phyloP scores from a whole-genome alignment of 441 rosid genomes.

The Pelargonium citronellum region DNA sequence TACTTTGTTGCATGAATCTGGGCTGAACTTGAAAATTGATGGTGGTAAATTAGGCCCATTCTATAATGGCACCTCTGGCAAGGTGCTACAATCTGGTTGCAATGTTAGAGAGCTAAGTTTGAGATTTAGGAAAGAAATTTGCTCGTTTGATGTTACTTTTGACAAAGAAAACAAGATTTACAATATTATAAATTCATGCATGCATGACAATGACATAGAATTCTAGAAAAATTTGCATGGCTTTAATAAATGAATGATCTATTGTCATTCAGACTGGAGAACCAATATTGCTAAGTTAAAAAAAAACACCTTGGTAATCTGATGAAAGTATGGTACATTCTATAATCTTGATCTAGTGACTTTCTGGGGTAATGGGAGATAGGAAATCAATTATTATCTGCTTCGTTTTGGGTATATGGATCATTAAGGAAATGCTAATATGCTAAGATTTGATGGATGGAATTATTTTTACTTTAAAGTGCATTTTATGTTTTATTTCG shows the following conservation, averaged over 20 bases:
- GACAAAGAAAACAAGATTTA: background rate
- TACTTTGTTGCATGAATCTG: background rate
- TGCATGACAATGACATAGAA: background rate
- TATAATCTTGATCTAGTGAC: background rate
- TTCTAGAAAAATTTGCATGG: background rate
- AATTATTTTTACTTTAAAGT: background rate
- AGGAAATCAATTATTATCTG: background rate
- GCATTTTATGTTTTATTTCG: background rate
- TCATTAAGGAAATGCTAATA: constrained; percentile 10
- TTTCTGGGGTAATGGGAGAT: background rate
- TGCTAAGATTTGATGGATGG: background rate
- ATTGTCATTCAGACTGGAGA: background rate
- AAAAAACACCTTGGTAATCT: background rate
- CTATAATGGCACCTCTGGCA: background rate
- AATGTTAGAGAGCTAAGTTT: background rate
- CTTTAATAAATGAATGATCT: background rate
- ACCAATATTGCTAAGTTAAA: background rate
- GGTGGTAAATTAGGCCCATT: background rate
- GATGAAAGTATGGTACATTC: background rate
- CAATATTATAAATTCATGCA: background rate
- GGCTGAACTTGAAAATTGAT: background rate
- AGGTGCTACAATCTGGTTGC: background rate
- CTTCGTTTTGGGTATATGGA: background rate
- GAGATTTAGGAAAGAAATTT: background rate
- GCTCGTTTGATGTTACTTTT: background rate